Base-by-base conservation (phyloP, 768 basidiomycete species). In the Amanita subjunquillea region DNA sequence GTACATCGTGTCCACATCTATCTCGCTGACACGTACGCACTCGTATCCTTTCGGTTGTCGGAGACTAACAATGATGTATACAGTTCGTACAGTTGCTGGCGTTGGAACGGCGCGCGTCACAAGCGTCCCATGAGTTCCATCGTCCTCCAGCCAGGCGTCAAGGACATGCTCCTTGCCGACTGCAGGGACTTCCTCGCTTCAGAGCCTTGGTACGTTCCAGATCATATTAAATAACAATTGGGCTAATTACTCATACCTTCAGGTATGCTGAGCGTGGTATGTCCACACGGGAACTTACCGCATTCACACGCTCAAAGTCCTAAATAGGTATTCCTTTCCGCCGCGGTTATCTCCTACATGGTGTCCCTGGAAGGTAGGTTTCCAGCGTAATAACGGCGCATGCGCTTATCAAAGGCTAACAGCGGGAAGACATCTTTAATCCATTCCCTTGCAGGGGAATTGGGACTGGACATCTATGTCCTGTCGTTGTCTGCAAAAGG, bases 101-200 rank as follows among this genome's bases (percentile, higher is more conserved):
- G 87, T 53, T 91, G 87, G 85, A 91, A 89, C 59, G 90, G 88
- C 40, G 86, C 89, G 4, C 77, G 88, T 46, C 87, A 91, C 60
- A 93, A 93, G 67, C 78, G 90, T 30, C 90, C 91, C 0, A 85
- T 93, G 84, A 87, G 85, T 60, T 91, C 89, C n/a, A 91, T 93
- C 55, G 89, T 92, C 12, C 75, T 92, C 9, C 88, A 91, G 59
- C 87, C 89, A 3, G 88, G 87, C 40, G 87, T 91, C 7, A 91
- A 91, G 61, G 91, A 92, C 63, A 92, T 92, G 88, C 80, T 91
- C 54, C 70, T 91, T 22, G 79, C 83, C 8, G 90, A 93, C 65
- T 91, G 89, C 72, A 87, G 78, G 60, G 88, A 90, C 62, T 91
- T 91, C 68, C 66, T 91, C 61, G 74, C 76, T 47, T 90, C 89